These are phyloP conservation scores for Sapria himalayana DNA, from an alignment of 345 rosid genomes.

Conservation along the genomic window DNA sequence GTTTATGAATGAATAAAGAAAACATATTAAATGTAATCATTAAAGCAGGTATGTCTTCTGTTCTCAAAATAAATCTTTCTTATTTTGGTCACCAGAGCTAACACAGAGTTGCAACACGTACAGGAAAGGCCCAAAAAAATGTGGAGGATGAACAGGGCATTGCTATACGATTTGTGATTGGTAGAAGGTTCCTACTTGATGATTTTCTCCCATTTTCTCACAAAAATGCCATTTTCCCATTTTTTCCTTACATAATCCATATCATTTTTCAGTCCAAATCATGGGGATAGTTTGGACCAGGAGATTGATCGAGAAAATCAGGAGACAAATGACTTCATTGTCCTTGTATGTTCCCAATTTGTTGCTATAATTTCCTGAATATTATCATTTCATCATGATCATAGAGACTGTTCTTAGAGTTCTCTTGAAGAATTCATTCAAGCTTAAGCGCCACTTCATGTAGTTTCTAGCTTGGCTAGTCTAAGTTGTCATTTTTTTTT, in stretches of 20 bases:
- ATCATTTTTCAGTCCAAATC: constrained; percentile 31
- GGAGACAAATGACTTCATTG: constrained; percentile 28
- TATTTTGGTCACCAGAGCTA: too few relatives aligned
- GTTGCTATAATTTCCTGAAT: constrained; percentile 6
- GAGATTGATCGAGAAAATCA: constrained; percentile 21
- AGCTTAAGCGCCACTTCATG: too few relatives aligned
- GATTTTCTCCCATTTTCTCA: constrained; percentile 1
- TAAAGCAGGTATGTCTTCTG: too few relatives aligned
- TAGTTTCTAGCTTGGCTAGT: background rate
- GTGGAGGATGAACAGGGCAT: constrained; percentile 59
- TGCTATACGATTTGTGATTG: constrained; percentile 61
- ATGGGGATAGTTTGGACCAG: constrained; percentile 22
- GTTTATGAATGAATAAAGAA: too few relatives aligned
- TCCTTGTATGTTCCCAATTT: constrained; percentile 19
- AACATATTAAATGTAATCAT: too few relatives aligned
- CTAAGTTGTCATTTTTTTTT: background rate
- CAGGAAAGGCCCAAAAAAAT: constrained; percentile 39
- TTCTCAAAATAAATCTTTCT: too few relatives aligned
- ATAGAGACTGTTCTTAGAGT: background rate
- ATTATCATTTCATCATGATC: background rate
- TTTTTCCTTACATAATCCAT: constrained; percentile 4
- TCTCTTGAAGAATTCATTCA: background rate
- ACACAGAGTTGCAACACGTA: constrained; percentile 8
- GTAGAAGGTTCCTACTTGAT: constrained; percentile 46
- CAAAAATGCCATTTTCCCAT: constrained; percentile 3